Evolutionary conservation across 352 stramenopile genomes (phyloP), one percentile per base, ranked within the genome.

Genomic region (Globisporangium irregulare): DNA sequence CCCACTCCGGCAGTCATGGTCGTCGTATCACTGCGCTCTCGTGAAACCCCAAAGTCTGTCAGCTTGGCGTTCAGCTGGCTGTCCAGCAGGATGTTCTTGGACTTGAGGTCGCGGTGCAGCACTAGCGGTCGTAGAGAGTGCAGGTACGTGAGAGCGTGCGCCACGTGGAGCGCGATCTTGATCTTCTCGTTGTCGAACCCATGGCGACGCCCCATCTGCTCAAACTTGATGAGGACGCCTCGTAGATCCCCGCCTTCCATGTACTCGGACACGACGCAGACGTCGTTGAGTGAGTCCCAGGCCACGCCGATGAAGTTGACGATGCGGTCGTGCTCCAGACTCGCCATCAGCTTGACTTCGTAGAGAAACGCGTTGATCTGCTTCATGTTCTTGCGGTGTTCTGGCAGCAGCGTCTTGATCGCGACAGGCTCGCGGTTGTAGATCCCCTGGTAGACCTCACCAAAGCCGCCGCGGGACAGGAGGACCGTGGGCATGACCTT

Each of bases 1-100:
- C n/a, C 46, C 46, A 53, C 5, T 7, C n/a, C 46, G 3, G 15
- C n/a, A 5, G 46, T 22, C 46, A 53, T 53, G 5, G 46, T 53
- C 15, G 46, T 10, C 1, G 25, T 27, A 27, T 36, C 32, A 9
- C 5, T 36, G 32, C 8, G 32, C 32, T 36, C 32, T 36, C 32
- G 12, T 24, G 15, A 24, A 0, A 50, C 41, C 12, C 79, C 79
- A 69, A 90, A 90, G 69, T 87, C 81, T 27, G 77, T 84, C 34
- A 90, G 73, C 53, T 87, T 87, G 1, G 79, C 79, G 50, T 86
- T 70, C 36, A 82, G 32, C 20, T 84, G 64, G 12, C 69, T 80
- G 25, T 53, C 78, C 1, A 81, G 54, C 54, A 81, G 20, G 25
- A 78, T 75, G 50, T 78, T 81, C 64, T 77, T 78, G 2, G 79